Base-by-base conservation (phyloP, 2,329 filamentous ascomycete species). In the Myriosclerotinia scirpicola region DNA sequence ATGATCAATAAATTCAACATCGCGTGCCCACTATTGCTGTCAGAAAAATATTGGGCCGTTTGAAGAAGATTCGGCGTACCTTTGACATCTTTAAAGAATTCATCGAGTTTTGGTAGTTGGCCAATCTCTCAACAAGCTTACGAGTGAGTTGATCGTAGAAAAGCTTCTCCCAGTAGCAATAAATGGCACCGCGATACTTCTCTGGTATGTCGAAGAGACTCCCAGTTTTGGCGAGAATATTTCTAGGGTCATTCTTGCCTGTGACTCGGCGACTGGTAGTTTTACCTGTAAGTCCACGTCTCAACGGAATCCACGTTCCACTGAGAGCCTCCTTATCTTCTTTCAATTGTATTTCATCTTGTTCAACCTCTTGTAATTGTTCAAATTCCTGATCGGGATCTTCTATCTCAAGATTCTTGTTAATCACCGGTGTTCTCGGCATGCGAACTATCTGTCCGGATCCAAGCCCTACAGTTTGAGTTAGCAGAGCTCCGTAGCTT, bases 1-100 rank as follows among this genome's bases (percentile, higher is more conserved):
- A 90, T 78, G 95, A 90, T 79, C 95, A 90, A 77, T 72, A 15
- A 76, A 64, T 7, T 66, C 68, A 40, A 73, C 67, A 58, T 74
- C 74, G 12, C 67, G 61, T 38, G 69, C 40, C 67, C 69, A 53
- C 53, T 56, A 48, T 30, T 53, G 14, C 40, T 30, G 3, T 66
- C 14, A 66, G 26, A 14, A 52, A 42, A n/a, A 44, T 5, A n/a
- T 5, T 38, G 8, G 12, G 22, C 8, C 26, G n/a, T 8, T 40
- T 8, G 0, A 26, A 2, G 14, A 14, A 42, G 12, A 7, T 5
- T 20, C 14, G 20, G 46, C 67, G 63, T 67, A 75, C 72, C 67
- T 71, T 75, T 7, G 69, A 61, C 3, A 75, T 63, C 9, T 66
- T 66, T n/a, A 70, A 62, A 1, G 66, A 53, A 8, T 73, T 64